A percentile compares a stretch with the other conserved stretches of the same genome.
phyloP scores from a whole-genome alignment of 768 basidiomycete genomes.

The Cubamyces sp. region DNA sequence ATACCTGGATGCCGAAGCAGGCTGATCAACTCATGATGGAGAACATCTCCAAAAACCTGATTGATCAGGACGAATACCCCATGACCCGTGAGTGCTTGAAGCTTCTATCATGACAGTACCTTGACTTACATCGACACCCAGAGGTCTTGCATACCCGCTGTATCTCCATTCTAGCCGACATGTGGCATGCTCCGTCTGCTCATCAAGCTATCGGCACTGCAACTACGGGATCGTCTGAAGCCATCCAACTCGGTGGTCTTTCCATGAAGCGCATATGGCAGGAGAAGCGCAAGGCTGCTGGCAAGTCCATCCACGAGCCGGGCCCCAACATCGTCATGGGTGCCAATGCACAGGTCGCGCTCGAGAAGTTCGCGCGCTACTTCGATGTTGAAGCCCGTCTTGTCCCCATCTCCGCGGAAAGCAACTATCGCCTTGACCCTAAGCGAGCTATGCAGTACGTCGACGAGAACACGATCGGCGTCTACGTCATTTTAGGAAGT shows the following conservation, averaged over 20 bases:
- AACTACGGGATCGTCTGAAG: conserved; percentile 72
- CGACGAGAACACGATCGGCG: conserved; percentile 74
- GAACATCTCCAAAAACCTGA: conserved; percentile 69
- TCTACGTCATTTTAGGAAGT: conserved; percentile 65
- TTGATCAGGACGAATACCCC: conserved; percentile 74
- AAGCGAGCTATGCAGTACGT: conserved; percentile 65
- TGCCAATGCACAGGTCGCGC: conserved; percentile 70
- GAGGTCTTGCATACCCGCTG: conserved; percentile 50
- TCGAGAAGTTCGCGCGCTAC: conserved; percentile 72
- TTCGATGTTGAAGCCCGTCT: conserved; percentile 68
- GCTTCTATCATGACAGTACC: neutral
- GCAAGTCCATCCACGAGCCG: conserved; percentile 68
- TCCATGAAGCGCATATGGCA: conserved; percentile 78
- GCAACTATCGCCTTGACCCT: conserved; percentile 78
- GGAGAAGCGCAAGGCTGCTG: conserved; percentile 62
- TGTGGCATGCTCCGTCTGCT: conserved; percentile 66
- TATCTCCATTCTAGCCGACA: conserved; percentile 62
- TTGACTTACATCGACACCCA: conserved; percentile 17
- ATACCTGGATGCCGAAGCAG: conserved; percentile 62
- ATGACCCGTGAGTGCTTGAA: conserved; percentile 45
- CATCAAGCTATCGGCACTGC: conserved; percentile 67
- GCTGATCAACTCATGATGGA: conserved; percentile 62
- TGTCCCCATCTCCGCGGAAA: conserved; percentile 67
- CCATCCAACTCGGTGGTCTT: conserved; percentile 73
- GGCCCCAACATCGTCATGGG: conserved; percentile 70